Evolutionary conservation across 1,139 yeast genomes (phyloP).

Genomic region (Hyphopichia wangnamkhiaoensis): DNA sequence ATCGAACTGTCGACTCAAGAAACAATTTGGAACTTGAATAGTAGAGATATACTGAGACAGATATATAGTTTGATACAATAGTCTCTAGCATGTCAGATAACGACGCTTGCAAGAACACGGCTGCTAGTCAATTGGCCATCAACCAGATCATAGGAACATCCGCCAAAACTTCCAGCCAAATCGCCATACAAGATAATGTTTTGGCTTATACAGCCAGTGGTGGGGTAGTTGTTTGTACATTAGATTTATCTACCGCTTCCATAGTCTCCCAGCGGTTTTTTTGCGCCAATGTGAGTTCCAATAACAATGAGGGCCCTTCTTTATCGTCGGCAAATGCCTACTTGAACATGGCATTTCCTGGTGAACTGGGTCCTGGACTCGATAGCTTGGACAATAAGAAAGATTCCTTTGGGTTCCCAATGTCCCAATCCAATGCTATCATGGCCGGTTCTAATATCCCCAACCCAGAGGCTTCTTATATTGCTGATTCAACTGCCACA

Average conservation of each 20-base stretch:
- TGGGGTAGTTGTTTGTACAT: slow-evolving; percentile 57
- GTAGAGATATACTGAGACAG: neutral
- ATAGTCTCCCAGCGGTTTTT: slow-evolving; percentile 45
- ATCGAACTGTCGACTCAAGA: no score
- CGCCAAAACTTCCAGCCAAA: slow-evolving; percentile 28
- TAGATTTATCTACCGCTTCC: slow-evolving; percentile 17
- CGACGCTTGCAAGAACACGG: neutral
- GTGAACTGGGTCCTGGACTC: slow-evolving; percentile 3
- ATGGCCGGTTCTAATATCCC: slow-evolving; percentile 3
- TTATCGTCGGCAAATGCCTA: slow-evolving; percentile 31
- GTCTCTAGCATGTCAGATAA: slow-evolving; percentile 2
- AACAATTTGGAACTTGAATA: no score
- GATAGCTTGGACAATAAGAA: slow-evolving; percentile 12
- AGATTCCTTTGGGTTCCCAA: slow-evolving; percentile 39
- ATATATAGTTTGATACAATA: neutral
- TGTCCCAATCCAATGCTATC: slow-evolving; percentile 22
- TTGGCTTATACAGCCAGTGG: slow-evolving; percentile 69
- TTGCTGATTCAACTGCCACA: neutral
- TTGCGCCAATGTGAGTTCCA: slow-evolving; percentile 41
- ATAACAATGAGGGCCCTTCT: slow-evolving; percentile 4
- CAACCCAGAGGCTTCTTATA: no score
- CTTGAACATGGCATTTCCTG: slow-evolving; percentile 24
- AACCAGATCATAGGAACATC: slow-evolving; percentile 32
- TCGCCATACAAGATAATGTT: slow-evolving; percentile 39
- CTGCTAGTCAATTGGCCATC: slow-evolving; percentile 14